Evolutionary conservation across 306 rosid species (phyloP).

Genomic region (Ceratonia siliqua): DNA sequence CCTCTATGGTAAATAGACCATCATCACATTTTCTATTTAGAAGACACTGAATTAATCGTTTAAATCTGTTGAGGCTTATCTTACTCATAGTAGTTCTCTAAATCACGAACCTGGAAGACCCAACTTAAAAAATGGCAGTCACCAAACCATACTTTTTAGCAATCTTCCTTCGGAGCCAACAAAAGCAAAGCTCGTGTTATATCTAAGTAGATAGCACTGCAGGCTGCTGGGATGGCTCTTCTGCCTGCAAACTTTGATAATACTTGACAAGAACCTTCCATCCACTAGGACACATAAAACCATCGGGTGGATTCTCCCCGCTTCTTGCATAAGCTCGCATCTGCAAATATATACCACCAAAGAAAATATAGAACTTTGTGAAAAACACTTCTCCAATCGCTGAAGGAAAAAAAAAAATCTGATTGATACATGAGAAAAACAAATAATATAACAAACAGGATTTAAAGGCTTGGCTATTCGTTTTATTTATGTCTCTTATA

Average conservation of each 20-base stretch:
- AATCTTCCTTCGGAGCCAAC: slow-evolving; percentile 23
- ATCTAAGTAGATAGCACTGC: slow-evolving; percentile 63
- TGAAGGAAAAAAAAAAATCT: not conserved
- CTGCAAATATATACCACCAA: slow-evolving; percentile 42
- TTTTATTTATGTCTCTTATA: not conserved
- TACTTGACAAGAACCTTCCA: slow-evolving; percentile 90
- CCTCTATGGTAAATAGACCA: no score
- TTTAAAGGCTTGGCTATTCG: not conserved
- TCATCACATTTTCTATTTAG: no score
- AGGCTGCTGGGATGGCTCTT: slow-evolving; percentile 61
- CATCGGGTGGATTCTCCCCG: slow-evolving; percentile 91
- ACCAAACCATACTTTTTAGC: slow-evolving; percentile 16
- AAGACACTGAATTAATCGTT: not conserved
- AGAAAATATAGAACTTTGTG: slow-evolving; percentile 1
- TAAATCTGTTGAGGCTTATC: not conserved
- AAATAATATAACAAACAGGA: not conserved
- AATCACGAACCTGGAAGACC: slow-evolving; percentile 39
- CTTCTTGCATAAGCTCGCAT: slow-evolving; percentile 87
- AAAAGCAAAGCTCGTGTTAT: slow-evolving; percentile 28
- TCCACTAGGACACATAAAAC: slow-evolving; percentile 96
- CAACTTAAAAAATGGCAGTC: slow-evolving; percentile 39
- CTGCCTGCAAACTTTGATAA: slow-evolving; percentile 78
- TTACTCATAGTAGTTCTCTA: not conserved
- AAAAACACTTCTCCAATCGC: not conserved
- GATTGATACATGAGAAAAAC: not conserved